Conservation (phyloP, 345 rosid genomes). For the Melaleuca quinquenervia region DNA sequence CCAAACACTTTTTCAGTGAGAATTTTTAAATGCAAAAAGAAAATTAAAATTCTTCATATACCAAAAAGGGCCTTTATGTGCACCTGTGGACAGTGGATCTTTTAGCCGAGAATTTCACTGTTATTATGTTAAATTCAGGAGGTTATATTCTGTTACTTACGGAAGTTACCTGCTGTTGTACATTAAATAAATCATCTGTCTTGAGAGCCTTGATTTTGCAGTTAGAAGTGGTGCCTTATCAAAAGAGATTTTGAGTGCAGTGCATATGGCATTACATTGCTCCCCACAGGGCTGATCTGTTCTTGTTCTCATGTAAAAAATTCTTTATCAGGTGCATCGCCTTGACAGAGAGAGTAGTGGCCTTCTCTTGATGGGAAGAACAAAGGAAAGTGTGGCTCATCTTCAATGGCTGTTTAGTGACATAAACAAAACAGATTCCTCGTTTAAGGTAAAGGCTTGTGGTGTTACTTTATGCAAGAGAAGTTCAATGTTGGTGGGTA, state of each 20-base stretch:
- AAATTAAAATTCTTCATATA: neutral
- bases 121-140: neutral
- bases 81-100: neutral
- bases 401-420: constrained; percentile 70
- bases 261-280: neutral
- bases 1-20: neutral
- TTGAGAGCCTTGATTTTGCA: neutral
- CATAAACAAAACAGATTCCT: constrained; percentile 30
- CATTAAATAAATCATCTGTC: neutral
- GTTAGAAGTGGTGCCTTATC: neutral
- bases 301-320: neutral
- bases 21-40: neutral
- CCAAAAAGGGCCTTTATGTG: neutral
- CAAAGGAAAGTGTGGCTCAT: constrained; percentile 52
- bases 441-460: constrained; percentile 38
- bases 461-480: neutral
- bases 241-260: neutral
- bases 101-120: neutral
- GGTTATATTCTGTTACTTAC: neutral
- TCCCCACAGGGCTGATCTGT: neutral
- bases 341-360: constrained; percentile 93
- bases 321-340: constrained; percentile 62
- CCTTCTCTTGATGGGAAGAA: constrained; percentile 70
- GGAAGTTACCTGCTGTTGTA: neutral
- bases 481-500: neutral